Base-by-base conservation (phyloP, 1,139 yeast species). In the Debaryomyces robertsiae region DNA sequence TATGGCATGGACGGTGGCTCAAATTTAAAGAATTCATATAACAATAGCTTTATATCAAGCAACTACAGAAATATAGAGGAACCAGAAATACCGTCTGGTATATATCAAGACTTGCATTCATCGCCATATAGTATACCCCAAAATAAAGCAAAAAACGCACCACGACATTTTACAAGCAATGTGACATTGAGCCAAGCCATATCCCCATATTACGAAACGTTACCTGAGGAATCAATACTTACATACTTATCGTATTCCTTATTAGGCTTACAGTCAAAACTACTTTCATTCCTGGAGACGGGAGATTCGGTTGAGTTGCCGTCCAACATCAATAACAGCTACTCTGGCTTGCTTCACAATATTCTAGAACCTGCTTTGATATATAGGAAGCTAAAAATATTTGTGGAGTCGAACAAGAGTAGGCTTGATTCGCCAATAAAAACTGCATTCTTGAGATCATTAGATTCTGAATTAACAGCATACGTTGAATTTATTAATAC, bases 331-430 rank as follows among this genome's bases (percentile, higher is more conserved):
- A 77, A 82, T 17, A 76, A 75, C 46, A 79, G 91, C 16, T 67
- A 79, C 28, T 70, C 84, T 30, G 81, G 82, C 0, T 52, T 83
- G 18, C 58, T 88, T 27, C 79, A 76, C 42, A 65, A 72, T 37
- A 63, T 87, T 1, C 65, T 85, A 34, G 97, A 91, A 58, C 83
- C 89, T 2, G 94, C 90, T 0, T 61, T 91, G 32, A 64, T 89
- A 6, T 87, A 79, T 61, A 74, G 73, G 42, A 62, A 65, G 40
- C 59, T 87, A 30, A 58, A 60, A 9, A 40, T 46, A 1, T 58
- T 58, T 24, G 54, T 72, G n/a, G 73, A 66, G 27, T 28, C 42
- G 4, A 46, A 61, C 41, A 58, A 58, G 46, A 57, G 63, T 9
- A 48, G 49, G 38, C 44, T 53, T 48, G 47, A 58, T 4, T 76